A percentile compares a stretch with the other conserved stretches of the same genome.
Evolutionary conservation across 2,329 filamentous ascomycete species (phyloP).

Genomic region (Harringtonia lauricola): DNA sequence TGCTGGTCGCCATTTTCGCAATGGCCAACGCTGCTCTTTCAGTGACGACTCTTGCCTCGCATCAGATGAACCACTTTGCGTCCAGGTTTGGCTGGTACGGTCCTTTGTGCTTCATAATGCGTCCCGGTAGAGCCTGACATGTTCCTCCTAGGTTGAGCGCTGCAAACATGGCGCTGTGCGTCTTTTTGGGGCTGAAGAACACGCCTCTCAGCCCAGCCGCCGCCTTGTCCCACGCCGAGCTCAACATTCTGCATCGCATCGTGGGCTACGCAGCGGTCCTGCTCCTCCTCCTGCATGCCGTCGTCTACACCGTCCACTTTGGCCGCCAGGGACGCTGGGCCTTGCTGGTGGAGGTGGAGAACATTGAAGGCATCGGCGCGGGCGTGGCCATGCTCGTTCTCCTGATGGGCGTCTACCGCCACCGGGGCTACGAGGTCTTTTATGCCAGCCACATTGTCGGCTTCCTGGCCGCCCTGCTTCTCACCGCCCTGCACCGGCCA

Average conservation of each 20-base stretch:
- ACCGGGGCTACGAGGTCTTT: not conserved
- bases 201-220: constrained; percentile 41
- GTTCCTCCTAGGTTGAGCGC: not conserved
- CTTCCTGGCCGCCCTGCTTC: not conserved
- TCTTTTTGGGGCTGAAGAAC: constrained; percentile 45
- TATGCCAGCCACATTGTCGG: not conserved
- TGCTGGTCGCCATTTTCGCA: not conserved
- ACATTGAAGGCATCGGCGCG: not conserved
- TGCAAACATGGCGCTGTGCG: constrained; percentile 36
- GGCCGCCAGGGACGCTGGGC: not conserved
- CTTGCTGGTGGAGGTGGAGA: not conserved
- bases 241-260: not conserved
- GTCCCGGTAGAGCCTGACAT: not conserved
- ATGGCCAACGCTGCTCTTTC: constrained; percentile 1
- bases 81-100: constrained; percentile 9
- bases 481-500: not conserved
- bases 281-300: not conserved
- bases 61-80: constrained; percentile 3
- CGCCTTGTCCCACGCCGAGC: constrained; percentile 35
- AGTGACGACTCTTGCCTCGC: not conserved
- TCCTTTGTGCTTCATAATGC: not conserved
- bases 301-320: not conserved
- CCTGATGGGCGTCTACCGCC: not conserved
- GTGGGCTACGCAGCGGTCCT: not conserved
- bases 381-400: not conserved